phyloP scores from a whole-genome alignment of 2,329 filamentous ascomycete species.

The Talaromyces verruculosus region DNA sequence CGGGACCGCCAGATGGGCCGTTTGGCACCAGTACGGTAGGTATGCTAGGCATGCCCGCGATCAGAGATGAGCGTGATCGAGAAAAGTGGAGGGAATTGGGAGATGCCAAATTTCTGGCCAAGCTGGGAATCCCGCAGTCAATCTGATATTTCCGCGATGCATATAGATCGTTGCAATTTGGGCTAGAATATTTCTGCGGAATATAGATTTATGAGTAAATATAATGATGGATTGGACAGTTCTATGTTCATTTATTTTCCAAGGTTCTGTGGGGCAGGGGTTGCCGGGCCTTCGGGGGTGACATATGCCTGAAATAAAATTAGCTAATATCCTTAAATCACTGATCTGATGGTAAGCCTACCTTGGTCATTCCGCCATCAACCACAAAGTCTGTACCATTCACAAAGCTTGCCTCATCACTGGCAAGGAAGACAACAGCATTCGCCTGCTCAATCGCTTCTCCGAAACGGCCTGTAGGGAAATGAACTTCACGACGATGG shows the following conservation, averaged over 20 bases:
- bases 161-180: not conserved
- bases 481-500: conserved; percentile 79
- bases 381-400: conserved; percentile 79
- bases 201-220: conserved; percentile 1
- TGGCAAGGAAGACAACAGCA: conserved; percentile 25
- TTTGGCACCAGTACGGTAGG: conserved; percentile 29
- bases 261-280: conserved; percentile 54
- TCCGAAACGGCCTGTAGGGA: conserved; percentile 82
- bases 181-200: not conserved
- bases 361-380: conserved; percentile 91
- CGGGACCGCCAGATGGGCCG: conserved; percentile 21
- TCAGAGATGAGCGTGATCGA: conserved; percentile 25
- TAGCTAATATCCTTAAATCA: conserved; percentile 4
- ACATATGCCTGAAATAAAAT: conserved; percentile 62
- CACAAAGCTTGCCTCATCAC: conserved; percentile 26
- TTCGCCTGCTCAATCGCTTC: conserved; percentile 90
- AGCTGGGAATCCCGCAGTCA: conserved; percentile 25
- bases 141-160: not conserved
- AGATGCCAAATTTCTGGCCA: conserved; percentile 24
- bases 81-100: conserved; percentile 26
- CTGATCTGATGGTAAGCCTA: conserved; percentile 23
- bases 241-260: conserved; percentile 26
- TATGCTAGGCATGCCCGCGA: conserved; percentile 29
- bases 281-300: conserved; percentile 59
- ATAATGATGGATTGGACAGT: not conserved